These are phyloP conservation scores for Vickermania ingenoplastis DNA, from an alignment of 208 protist genomes.

Conservation along the genomic window DNA sequence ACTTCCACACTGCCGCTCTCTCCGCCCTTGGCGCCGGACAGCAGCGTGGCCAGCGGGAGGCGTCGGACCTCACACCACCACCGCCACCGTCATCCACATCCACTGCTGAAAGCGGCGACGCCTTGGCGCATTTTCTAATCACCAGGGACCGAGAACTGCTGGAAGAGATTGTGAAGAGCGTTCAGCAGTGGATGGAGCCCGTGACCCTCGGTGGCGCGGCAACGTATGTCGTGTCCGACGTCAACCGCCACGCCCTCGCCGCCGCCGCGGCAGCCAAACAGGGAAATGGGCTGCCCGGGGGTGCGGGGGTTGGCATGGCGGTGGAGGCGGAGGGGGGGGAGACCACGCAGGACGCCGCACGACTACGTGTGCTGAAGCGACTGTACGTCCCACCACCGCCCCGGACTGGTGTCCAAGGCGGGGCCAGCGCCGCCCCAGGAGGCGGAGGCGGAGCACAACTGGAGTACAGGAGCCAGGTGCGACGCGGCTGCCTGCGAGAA, in stretches of 20 bases:
- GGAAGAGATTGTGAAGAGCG: conserved; percentile 38
- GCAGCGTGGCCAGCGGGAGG: neutral
- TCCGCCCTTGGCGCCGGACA: neutral
- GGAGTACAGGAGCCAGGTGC: conserved; percentile 76
- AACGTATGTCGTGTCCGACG: conserved; percentile 78
- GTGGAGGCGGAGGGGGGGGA: neutral
- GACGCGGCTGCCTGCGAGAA: conserved; percentile 51
- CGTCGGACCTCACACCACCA: too few species aligned
- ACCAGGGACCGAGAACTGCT: conserved; percentile 61
- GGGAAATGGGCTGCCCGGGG: neutral
- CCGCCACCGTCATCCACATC: conserved; percentile 2
- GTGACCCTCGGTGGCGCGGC: conserved; percentile 43
- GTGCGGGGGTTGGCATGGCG: neutral
- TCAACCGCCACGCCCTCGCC: conserved; percentile 23
- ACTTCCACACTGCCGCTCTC: conserved; percentile 1
- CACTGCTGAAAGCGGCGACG: conserved; percentile 8
- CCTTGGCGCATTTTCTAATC: conserved; percentile 70
- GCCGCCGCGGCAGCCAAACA: neutral
- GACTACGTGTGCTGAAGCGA: conserved; percentile 13
- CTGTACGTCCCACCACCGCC: conserved; percentile 15
- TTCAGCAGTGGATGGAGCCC: conserved; percentile 61
- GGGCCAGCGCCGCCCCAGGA: conserved; percentile 1
- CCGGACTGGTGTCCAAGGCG: neutral
- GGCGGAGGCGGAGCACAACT: too few species aligned
- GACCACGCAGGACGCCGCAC: conserved; percentile 9